These are phyloP conservation scores for Umbelopsis vinacea DNA, from an alignment of 192 early-diverging fungal genomes.

Conservation along the genomic window DNA sequence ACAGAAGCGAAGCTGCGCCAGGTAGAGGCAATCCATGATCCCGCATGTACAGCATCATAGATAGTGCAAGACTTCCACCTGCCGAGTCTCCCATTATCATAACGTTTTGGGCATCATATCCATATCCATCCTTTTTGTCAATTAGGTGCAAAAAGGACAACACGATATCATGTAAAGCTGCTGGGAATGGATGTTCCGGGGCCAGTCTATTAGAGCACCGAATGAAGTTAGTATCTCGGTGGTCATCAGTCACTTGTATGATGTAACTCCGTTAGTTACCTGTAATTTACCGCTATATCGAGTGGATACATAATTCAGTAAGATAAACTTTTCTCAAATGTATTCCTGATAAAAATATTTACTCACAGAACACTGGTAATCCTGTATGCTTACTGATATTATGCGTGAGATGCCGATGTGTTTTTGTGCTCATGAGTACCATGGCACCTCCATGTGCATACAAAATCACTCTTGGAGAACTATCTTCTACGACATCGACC, in stretches of 20 bases:
- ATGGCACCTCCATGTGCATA: conserved; percentile 39
- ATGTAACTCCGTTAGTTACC: background rate
- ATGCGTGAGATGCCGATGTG: conserved; percentile 27
- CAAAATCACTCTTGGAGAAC: conserved; percentile 27
- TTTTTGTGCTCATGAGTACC: conserved; percentile 40
- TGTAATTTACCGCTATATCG: conserved; percentile 25
- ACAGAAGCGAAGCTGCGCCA: conserved; percentile 62
- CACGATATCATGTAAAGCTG: conserved; percentile 66
- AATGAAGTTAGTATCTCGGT: background rate
- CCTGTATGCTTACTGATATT: conserved; percentile 35
- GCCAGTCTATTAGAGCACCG: background rate
- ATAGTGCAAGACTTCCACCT: conserved; percentile 69
- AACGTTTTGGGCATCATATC: conserved; percentile 63
- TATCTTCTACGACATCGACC: background rate
- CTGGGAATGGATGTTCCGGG: conserved; percentile 46
- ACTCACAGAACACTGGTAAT: conserved; percentile 30
- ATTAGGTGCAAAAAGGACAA: conserved; percentile 59
- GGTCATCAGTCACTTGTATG: background rate
- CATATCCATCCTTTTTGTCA: conserved; percentile 40
- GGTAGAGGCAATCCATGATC: conserved; percentile 53
- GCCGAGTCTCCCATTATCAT: conserved; percentile 72
- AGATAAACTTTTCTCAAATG: background rate
- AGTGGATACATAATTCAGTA: background rate
- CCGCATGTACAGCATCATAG: conserved; percentile 62
- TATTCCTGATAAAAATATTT: background rate